Evolutionary conservation across 2,329 filamentous ascomycete genomes (phyloP), one percentile per base, ranked within the genome.

Genomic region (Parastagonospora nodorum): DNA sequence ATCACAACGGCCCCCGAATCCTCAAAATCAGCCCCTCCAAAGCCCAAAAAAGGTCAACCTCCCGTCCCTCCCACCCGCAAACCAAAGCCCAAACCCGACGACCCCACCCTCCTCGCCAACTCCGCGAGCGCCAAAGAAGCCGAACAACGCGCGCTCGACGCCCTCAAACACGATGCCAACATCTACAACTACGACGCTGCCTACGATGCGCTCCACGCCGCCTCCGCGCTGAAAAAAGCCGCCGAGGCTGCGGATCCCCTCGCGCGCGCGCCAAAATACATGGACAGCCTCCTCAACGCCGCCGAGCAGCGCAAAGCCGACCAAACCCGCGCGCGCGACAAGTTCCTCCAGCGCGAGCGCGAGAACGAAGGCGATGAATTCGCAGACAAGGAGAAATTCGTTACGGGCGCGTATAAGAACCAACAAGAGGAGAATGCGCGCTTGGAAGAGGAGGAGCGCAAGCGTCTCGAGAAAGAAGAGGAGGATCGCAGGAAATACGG

Each of bases 121-220:
- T 80, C 90, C 1, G 89, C 88, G 2, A 84, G 84, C 62, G 76
- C 83, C 1, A 78, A 87, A 29, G 78, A 84, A 28, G 84, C 88
- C 24, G 82, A 84, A 45, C 85, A 83, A 61, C 81, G 88, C 60
- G 82, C 84, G 32, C 79, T 86, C 56, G 83, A 84, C 12, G 89
- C 88, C 2, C 79, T 85, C 54, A 80, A 84, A 51, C 68, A 88
- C 8, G 90, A 94, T 64, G 78, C 88, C 1, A 87, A 84, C 42
- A 86, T 94, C 60, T 94, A 92, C 78, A 90, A 94, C 75, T 95
- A 94, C 76, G 90, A 95, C 70, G 83, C 82, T 1, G 88, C 90
- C 16, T 92, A 91, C 75, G 89, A 93, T 62, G 88, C 87, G 1
- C 79, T 93, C 35, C 88, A 90, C 58, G 76, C 77, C 2, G 68